Evolutionary conservation across 345 rosid species (phyloP).

Genomic region (Syzygium grande): DNA sequence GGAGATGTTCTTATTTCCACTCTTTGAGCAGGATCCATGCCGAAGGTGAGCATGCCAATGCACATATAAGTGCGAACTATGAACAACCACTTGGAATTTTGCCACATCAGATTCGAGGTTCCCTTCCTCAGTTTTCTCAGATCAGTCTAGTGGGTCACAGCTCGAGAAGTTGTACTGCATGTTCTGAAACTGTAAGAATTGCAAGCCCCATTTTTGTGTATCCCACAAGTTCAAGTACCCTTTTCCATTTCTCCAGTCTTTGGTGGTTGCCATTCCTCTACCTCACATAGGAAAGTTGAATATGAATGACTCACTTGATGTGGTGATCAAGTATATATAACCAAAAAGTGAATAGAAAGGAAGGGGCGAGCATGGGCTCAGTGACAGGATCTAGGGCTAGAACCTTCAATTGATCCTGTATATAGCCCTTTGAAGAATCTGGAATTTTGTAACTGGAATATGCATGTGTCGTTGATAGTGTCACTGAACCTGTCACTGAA

Average conservation of each 20-base stretch:
- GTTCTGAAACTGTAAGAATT: conserved; percentile 64
- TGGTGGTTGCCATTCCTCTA: not conserved
- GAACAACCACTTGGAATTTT: conserved; percentile 83
- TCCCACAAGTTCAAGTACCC: not conserved
- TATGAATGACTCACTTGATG: not conserved
- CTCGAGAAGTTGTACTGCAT: conserved; percentile 86
- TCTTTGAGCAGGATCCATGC: conserved; percentile 47
- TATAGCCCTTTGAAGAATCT: not conserved
- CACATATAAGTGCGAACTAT: conserved; percentile 22
- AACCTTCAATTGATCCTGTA: not conserved
- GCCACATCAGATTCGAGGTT: conserved; percentile 94
- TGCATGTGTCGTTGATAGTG: not conserved
- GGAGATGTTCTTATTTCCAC: not conserved
- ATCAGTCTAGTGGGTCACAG: conserved; percentile 75
- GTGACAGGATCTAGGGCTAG: not conserved
- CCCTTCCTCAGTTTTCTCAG: conserved; percentile 73
- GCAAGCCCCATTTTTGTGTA: not conserved
- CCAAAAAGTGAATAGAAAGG: not conserved
- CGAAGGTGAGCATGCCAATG: conserved; percentile 47
- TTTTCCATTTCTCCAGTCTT: not conserved
- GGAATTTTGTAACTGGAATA: not conserved
- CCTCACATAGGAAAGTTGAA: not conserved
- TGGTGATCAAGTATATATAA: not conserved
- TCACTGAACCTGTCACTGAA: not conserved
- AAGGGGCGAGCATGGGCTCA: not conserved